These are phyloP conservation scores for Eugenia klotzschiana DNA, from an alignment of 441 rosid species.

Conservation along the genomic window DNA sequence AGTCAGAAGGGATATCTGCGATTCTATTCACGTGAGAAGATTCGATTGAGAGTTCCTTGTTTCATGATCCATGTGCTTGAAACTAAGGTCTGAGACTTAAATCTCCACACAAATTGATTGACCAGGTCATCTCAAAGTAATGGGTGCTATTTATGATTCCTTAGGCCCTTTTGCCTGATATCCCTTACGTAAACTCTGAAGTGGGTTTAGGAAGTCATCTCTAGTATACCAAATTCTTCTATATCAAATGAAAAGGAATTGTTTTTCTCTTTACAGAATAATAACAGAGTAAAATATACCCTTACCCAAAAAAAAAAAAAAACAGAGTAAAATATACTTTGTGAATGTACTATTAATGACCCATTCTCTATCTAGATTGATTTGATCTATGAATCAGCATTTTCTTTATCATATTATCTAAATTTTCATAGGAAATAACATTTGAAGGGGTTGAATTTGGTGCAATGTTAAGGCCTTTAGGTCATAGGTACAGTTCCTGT, in stretches of 20 bases:
- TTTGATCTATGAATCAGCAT: background rate
- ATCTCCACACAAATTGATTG: background rate
- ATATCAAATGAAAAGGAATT: background rate
- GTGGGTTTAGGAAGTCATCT: background rate
- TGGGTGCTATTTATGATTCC: background rate
- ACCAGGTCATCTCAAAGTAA: background rate
- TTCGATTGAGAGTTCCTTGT: constrained; percentile 53
- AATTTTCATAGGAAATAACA: background rate
- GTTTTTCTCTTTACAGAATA: background rate
- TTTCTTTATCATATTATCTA: background rate
- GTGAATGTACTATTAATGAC: background rate
- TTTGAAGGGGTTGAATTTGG: background rate
- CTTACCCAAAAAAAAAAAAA: no score
- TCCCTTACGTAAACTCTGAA: background rate
- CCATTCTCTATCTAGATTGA: background rate
- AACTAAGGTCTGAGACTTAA: constrained; percentile 44
- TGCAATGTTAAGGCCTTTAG: background rate
- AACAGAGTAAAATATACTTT: background rate
- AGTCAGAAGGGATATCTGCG: constrained; percentile 29
- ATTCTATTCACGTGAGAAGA: constrained; percentile 39
- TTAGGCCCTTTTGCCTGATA: background rate
- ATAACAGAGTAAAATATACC: background rate
- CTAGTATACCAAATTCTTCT: background rate
- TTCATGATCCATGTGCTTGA: constrained; percentile 69
- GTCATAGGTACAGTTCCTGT: background rate